phyloP scores from a whole-genome alignment of 1,284 basidiomycete species.

The Trichosporon coremiiforme region DNA sequence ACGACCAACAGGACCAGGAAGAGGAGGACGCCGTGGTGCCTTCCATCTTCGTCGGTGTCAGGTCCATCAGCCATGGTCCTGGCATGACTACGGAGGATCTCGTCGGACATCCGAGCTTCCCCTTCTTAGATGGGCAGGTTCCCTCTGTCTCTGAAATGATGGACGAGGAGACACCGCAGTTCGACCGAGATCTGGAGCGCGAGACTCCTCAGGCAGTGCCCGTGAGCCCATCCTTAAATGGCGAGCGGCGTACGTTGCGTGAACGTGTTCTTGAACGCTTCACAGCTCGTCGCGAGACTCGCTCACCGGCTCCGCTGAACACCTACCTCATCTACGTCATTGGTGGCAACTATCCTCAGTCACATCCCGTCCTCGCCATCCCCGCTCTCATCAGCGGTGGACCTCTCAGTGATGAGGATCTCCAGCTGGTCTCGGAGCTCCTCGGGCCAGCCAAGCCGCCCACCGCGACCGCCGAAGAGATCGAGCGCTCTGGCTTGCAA shows the following conservation, averaged over 20 bases:
- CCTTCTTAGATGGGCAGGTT: constrained; percentile 47
- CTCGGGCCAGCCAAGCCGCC: constrained; percentile 60
- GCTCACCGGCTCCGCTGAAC: constrained; percentile 36
- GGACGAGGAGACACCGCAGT: constrained; percentile 14
- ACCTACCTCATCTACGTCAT: constrained; percentile 56
- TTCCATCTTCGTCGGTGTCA: constrained; percentile 53
- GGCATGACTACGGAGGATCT: constrained; percentile 46
- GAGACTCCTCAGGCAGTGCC: constrained; percentile 15
- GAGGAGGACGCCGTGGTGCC: constrained; percentile 45
- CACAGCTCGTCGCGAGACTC: constrained; percentile 21
- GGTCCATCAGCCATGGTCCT: constrained; percentile 47
- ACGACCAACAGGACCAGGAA: constrained; percentile 19
- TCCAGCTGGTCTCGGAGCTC: constrained; percentile 68
- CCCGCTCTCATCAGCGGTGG: constrained; percentile 65
- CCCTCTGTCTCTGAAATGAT: constrained; percentile 25
- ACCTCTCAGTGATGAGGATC: constrained; percentile 63
- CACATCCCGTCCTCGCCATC: constrained; percentile 78
- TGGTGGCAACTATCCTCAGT: constrained; percentile 80
- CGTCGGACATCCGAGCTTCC: constrained; percentile 47
- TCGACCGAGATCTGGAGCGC: constrained; percentile 27
- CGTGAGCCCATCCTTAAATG: background rate
- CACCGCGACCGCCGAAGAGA: constrained; percentile 75
- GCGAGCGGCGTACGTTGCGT: constrained; percentile 35
- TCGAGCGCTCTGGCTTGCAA: constrained; percentile 74
- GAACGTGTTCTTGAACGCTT: constrained; percentile 38